A percentile compares a stretch with the other conserved stretches of the same genome.
phyloP scores from a whole-genome alignment of 176 grass and related monocot species.

The Pharus latifolius region DNA sequence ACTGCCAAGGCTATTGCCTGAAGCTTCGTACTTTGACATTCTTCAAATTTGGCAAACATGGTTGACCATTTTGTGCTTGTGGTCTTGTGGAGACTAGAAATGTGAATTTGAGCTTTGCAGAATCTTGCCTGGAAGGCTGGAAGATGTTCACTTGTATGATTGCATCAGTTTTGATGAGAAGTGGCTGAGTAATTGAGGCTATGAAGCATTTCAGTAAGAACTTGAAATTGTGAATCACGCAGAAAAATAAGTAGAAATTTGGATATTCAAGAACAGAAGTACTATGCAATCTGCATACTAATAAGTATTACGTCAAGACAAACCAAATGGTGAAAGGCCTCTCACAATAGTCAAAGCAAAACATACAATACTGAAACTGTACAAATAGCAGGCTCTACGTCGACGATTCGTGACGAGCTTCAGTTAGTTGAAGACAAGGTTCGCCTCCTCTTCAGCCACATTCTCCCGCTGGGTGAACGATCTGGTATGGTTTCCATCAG shows the following conservation, averaged over 20 bases:
- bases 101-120: too few species aligned
- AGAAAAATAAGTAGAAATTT: neutral
- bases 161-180: neutral
- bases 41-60: neutral
- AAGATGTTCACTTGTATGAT: neutral
- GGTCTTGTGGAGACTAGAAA: neutral
- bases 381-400: neutral
- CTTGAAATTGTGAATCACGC: neutral
- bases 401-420: neutral
- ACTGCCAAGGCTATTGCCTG: neutral
- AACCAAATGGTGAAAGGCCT: neutral
- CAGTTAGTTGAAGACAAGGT: constrained; percentile 43
- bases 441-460: constrained; percentile 43
- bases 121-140: neutral
- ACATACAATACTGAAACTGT: neutral
- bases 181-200: neutral
- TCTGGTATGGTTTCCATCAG: neutral
- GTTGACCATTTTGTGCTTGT: neutral
- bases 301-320: constrained; percentile 12
- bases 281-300: too few species aligned
- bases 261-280: neutral
- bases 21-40: neutral
- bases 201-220: neutral
- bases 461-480: constrained; percentile 7
- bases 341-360: neutral